Base-by-base conservation (phyloP, 306 rosid species). In the Quercus wislizeni region DNA sequence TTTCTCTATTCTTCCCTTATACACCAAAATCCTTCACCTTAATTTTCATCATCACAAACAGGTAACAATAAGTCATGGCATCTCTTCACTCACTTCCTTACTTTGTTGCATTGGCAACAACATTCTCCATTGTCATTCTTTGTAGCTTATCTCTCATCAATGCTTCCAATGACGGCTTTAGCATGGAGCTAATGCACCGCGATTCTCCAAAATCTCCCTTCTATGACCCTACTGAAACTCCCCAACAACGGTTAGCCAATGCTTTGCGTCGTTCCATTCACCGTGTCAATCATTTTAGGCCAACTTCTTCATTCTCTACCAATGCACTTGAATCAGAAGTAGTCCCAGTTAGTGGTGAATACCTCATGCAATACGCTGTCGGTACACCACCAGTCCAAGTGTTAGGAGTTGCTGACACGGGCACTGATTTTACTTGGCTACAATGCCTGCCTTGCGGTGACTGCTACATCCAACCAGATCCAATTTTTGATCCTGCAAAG, bases 301-400 rank as follows among this genome's bases (percentile, higher is more conserved):
- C 79, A 20, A 35, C 19, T 30, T 3, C n/a, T 27, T 5, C 4
- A 9, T 0, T 1, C 2, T 1, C 46, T 1, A 5, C 43, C 0
- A 64, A 55, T 33, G 6, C 79, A 1, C 69, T 58, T 0, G 57
- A 76, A 19, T 20, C 88, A 2, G 33, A 69, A 0, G 5, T 90
- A 1, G 2, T 0, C 1, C 4, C 51, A 0, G 25, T 55, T n/a
- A 0, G 0, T 0, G 91, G 86, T 1, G 90, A 83, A 13, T 92
- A 86, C 51, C 85, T 90, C 6, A 52, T 92, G 90, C 57, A 64
- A 0, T 27, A 87, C n/a, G 74, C 89, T 0, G 2, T 92, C 8
- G 97, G 97, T 11, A 88, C 92, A 2, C 97, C 97, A 0, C 89
- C 91, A 1, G 31, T 83, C 51, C 13, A 64, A 1, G 6, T 83